Percentiles rank a stretch among this genome's conserved stretches.
Evolutionary conservation across 1,284 basidiomycete genomes (phyloP).

Genomic region (Porogramme epimiltina): DNA sequence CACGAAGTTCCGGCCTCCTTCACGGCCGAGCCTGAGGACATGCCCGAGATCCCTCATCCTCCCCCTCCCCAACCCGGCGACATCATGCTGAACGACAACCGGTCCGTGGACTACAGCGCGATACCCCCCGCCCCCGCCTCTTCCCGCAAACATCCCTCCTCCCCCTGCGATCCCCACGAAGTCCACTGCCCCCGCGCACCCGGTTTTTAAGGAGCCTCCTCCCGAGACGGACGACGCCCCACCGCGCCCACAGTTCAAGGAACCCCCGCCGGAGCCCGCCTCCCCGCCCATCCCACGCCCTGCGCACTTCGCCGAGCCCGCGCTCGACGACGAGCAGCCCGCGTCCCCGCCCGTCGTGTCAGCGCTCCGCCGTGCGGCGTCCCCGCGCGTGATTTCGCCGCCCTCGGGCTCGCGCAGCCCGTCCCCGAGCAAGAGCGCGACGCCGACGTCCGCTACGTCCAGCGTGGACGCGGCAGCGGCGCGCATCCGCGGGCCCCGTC

Average conservation of each 20-base stretch:
- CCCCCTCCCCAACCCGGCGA: conserved; percentile 22
- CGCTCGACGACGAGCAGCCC: conserved; percentile 30
- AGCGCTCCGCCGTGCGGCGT: conserved; percentile 33
- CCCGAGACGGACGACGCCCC: conserved; percentile 43
- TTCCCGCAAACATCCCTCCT: conserved; percentile 29
- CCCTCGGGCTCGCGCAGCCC: conserved; percentile 40
- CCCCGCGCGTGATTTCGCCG: conserved; percentile 34
- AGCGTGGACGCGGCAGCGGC: conserved; percentile 46
- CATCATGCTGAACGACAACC: conserved; percentile 13
- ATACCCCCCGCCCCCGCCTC: conserved; percentile 42
- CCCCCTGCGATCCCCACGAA: conserved; percentile 30
- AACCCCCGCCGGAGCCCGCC: conserved; percentile 40
- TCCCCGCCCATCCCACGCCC: conserved; percentile 27
- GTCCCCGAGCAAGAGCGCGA: conserved; percentile 37
- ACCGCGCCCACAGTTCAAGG: conserved; percentile 53
- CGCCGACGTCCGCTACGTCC: conserved; percentile 36
- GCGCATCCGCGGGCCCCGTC: conserved; percentile 54
- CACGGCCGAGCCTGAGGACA: conserved; percentile 18
- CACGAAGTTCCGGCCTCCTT: conserved; percentile 5
- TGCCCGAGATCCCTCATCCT: conserved; percentile 19
- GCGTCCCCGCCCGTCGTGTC: conserved; percentile 41
- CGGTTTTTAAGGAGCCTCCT: conserved; percentile 41
- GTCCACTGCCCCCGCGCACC: conserved; percentile 20
- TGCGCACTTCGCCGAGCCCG: conserved; percentile 30
- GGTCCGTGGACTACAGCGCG: conserved; percentile 19